Evolutionary conservation across 2,329 filamentous ascomycete species (phyloP), one percentile per base, ranked within the genome.

Genomic region (Sodiomyces alkalinus): DNA sequence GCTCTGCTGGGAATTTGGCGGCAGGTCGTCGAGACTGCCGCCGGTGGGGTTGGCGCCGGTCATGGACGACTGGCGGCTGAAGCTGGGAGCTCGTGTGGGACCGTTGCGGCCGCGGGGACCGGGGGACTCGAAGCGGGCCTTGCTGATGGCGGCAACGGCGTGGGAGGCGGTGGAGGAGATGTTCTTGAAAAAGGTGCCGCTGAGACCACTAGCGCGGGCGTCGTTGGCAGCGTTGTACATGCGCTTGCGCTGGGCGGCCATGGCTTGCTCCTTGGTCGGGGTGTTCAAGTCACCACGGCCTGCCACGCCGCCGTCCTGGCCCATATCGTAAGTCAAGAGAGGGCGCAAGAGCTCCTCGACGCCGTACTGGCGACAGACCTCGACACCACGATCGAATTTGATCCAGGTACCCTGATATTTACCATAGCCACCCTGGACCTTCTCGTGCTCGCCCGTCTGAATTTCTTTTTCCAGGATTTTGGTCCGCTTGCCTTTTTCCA

Each of bases 361-460:
- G 8, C 68, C 72, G 41, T 79, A 79, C 39, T 77, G 71, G 22
- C 80, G 74, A 52, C 90, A 96, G 42, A 98, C 87, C 46, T 94
- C 83, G 25, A 92, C 68, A 2, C 87, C 90, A 35, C 87, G 74
- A 27, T 87, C 80, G 46, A 92, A 96, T 46, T 80, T 82, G 46
- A 98, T 92, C 90, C 90, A 98, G 3, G 90, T 98, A 31, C 90
- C 90, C 59, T 98, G 90, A 46, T 98, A 98, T 60, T 96, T 96
- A 39, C 90, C 90, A 46, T 98, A 98, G 5, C 90, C 90, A 19
- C 90, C 90, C 51, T 98, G 90, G 3, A 98, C 87, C 55, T 98
- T 98, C 52, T 98, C 90, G 52, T 98, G 87, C 47, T 93, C 82
- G 45, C 90, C 90, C 0, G 80, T 90, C 38, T 92, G 73, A 33